Evolutionary conservation across 192 early-diverging fungal genomes (phyloP).

Genomic region (Dissophora globulifera): DNA sequence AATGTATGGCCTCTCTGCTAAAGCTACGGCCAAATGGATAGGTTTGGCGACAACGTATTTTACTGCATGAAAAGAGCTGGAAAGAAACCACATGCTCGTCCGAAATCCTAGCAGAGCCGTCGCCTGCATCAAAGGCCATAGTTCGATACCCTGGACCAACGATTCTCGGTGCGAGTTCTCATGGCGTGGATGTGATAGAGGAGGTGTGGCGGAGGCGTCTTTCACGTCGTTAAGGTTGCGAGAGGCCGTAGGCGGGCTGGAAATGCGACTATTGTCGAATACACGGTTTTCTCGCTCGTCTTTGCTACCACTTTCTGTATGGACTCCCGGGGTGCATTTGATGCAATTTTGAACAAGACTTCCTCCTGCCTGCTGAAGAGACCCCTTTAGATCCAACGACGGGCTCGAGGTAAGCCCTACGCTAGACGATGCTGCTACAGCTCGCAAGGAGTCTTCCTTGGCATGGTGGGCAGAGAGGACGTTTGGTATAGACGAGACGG

Average conservation of each 20-base stretch:
- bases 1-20: conserved; percentile 16
- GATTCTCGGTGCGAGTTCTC: neutral
- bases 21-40: neutral
- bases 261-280: too few species aligned
- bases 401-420: too few species aligned
- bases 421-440: too few species aligned
- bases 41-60: conserved; percentile 15
- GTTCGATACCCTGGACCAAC: neutral
- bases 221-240: too few species aligned
- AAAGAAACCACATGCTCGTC: too few species aligned
- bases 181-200: neutral
- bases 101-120: neutral
- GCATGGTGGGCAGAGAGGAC: conserved; percentile 11
- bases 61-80: too few species aligned
- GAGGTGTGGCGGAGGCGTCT: neutral
- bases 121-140: neutral
- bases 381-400: too few species aligned
- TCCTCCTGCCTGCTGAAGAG: too few species aligned
- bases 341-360: too few species aligned
- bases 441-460: neutral
- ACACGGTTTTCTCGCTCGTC: too few species aligned
- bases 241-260: too few species aligned
- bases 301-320: neutral
- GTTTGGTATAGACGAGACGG: conserved; percentile 11
- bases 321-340: too few species aligned